Conservation (phyloP, 805 yeast species). For the Pichia ethanolica region DNA sequence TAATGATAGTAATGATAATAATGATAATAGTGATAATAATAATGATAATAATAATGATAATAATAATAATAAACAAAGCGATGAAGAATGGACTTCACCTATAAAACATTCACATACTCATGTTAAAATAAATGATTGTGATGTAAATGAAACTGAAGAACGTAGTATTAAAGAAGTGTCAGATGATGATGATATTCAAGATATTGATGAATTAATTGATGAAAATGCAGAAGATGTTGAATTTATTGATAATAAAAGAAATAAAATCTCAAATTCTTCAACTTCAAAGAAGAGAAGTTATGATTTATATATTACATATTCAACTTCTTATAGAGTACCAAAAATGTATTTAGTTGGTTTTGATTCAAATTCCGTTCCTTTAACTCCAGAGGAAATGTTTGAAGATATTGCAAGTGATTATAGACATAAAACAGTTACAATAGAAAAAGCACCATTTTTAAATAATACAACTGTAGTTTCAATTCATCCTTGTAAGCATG, state of each 20-base stretch:
- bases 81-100: neutral
- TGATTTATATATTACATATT: conserved; percentile 85
- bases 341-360: conserved; percentile 89
- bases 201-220: conserved; percentile 32
- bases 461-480: conserved; percentile 72
- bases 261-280: conserved; percentile 28
- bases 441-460: conserved; percentile 83
- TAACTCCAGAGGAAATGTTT: conserved; percentile 85
- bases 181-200: conserved; percentile 31
- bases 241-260: conserved; percentile 13
- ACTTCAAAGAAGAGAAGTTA: conserved; percentile 55
- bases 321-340: conserved; percentile 94
- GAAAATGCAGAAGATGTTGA: conserved; percentile 31
- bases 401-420: conserved; percentile 91
- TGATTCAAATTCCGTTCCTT: conserved; percentile 74
- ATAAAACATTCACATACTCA: neutral
- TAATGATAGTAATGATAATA: too few relatives aligned
- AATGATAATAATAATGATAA: conserved; percentile 2
- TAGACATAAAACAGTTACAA: conserved; percentile 92
- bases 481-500: conserved; percentile 94
- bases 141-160: conserved; percentile 2
- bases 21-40: too few relatives aligned
- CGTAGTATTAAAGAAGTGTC: conserved; percentile 8
- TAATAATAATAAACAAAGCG: conserved; percentile 14
- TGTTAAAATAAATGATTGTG: neutral